phyloP scores from a whole-genome alignment of 2,329 filamentous ascomycete species.

The Pseudocercospora fuligena region DNA sequence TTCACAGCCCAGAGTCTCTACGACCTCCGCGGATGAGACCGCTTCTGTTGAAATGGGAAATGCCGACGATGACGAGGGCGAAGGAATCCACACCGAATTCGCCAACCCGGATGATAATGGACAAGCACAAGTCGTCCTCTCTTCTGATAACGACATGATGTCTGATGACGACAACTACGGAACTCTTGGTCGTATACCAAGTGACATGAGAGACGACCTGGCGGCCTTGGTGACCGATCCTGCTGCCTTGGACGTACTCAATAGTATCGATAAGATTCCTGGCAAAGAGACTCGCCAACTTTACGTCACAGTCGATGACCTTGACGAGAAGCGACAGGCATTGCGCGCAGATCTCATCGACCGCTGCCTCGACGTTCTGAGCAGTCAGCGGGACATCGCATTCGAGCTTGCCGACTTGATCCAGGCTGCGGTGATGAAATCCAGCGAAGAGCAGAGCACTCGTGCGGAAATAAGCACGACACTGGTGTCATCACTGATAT shows the following conservation, averaged over 20 bases:
- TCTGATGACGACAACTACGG: conserved; percentile 33
- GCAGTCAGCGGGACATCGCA: conserved; percentile 83
- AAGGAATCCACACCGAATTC: conserved; percentile 7
- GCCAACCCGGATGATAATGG: conserved; percentile 15
- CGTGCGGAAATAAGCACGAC: conserved; percentile 80
- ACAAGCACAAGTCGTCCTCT: conserved; percentile 11
- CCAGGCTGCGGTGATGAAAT: conserved; percentile 69
- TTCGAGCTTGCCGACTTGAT: conserved; percentile 92
- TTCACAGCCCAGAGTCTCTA: conserved; percentile 42
- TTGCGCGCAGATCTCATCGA: conserved; percentile 82
- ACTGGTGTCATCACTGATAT: conserved; percentile 80
- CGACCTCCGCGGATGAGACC: conserved; percentile 30
- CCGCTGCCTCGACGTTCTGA: conserved; percentile 85
- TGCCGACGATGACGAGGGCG: not conserved
- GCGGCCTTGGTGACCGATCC: conserved; percentile 27
- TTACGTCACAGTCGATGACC: conserved; percentile 71
- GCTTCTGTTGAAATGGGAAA: conserved; percentile 6
- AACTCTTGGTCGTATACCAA: conserved; percentile 33
- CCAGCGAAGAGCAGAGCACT: conserved; percentile 61
- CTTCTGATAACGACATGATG: conserved; percentile 26
- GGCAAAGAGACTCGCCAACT: conserved; percentile 41
- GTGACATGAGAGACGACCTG: conserved; percentile 33
- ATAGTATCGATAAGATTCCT: conserved; percentile 6
- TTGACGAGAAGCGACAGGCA: conserved; percentile 75
- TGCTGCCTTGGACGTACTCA: conserved; percentile 11